phyloP scores from a whole-genome alignment of 441 rosid genomes.

The Syzygium syzygioides region DNA sequence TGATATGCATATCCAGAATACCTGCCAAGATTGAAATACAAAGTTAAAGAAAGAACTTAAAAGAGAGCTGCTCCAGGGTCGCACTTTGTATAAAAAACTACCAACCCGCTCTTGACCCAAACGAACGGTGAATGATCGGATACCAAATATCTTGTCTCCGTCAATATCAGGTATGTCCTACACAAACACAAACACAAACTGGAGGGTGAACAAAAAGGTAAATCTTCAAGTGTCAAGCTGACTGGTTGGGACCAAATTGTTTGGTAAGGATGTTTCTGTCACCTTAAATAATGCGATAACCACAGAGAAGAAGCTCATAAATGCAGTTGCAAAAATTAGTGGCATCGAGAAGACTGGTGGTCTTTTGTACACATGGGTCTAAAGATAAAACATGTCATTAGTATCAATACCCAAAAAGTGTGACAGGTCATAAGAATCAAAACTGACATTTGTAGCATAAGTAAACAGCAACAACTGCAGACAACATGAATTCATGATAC shows the following conservation, averaged over 20 bases:
- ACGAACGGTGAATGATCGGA: slow-evolving; percentile 72
- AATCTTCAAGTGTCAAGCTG: not conserved
- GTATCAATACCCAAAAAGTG: not conserved
- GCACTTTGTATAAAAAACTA: not conserved
- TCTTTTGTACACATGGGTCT: slow-evolving; percentile 79
- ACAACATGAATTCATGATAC: not conserved
- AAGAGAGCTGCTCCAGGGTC: not conserved
- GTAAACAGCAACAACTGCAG: not conserved
- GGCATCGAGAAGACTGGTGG: slow-evolving; percentile 59
- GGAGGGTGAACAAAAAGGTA: not conserved
- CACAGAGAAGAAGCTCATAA: slow-evolving; percentile 97
- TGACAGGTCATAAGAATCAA: not conserved
- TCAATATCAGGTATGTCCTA: slow-evolving; percentile 98
- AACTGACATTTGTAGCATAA: not conserved
- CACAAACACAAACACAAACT: slow-evolving; percentile 10
- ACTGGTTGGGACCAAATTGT: not conserved
- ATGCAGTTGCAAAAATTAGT: slow-evolving; percentile 82
- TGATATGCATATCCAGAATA: slow-evolving; percentile 85
- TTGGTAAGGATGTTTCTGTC: not conserved
- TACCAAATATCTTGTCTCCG: slow-evolving; percentile 85
- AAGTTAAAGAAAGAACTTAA: not conserved
- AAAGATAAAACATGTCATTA: slow-evolving; percentile 14
- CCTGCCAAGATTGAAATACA: slow-evolving; percentile 29
- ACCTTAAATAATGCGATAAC: slow-evolving; percentile 97
- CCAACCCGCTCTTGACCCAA: slow-evolving; percentile 75